phyloP scores from a whole-genome alignment of 2,329 filamentous ascomycete species.

The Phaeosphaeriaceae sp. region DNA sequence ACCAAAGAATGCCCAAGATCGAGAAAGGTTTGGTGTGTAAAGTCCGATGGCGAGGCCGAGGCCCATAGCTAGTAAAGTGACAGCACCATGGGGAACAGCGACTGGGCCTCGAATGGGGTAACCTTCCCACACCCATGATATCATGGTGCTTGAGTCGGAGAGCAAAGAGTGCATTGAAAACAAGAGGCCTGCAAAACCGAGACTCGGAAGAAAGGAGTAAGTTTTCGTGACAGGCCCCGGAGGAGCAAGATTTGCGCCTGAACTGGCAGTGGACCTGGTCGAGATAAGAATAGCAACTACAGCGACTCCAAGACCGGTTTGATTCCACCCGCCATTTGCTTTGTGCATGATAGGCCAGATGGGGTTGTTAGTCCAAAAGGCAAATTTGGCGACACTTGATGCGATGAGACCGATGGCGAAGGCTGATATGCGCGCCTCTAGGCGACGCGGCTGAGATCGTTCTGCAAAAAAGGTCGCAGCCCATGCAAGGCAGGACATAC shows the following conservation, averaged over 20 bases:
- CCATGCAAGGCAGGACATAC: conserved; percentile 83
- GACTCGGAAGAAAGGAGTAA: conserved; percentile 72
- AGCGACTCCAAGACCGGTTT: conserved; percentile 76
- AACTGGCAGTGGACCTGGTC: conserved; percentile 66
- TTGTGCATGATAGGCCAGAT: conserved; percentile 95
- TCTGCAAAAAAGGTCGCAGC: conserved; percentile 81
- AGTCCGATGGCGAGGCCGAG: conserved; percentile 78
- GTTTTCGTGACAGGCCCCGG: conserved; percentile 64
- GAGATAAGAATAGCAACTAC: conserved; percentile 77
- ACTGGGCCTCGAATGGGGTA: conserved; percentile 89
- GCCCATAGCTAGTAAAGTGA: conserved; percentile 87
- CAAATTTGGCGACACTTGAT: conserved; percentile 89
- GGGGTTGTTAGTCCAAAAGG: conserved; percentile 92
- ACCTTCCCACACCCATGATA: conserved; percentile 97
- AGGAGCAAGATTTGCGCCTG: conserved; percentile 53
- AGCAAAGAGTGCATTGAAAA: conserved; percentile 92
- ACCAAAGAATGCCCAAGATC: conserved; percentile 80
- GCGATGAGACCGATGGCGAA: conserved; percentile 82
- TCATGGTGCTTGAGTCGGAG: conserved; percentile 98
- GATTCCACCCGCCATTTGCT: conserved; percentile 91
- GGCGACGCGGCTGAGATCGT: conserved; percentile 71
- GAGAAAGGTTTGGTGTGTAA: conserved; percentile 71
- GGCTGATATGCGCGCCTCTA: conserved; percentile 82
- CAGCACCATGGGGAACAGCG: conserved; percentile 85
- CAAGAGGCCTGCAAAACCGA: conserved; percentile 82